phyloP scores from a whole-genome alignment of 352 stramenopile genomes.

The Paralagenidium karlingii region DNA sequence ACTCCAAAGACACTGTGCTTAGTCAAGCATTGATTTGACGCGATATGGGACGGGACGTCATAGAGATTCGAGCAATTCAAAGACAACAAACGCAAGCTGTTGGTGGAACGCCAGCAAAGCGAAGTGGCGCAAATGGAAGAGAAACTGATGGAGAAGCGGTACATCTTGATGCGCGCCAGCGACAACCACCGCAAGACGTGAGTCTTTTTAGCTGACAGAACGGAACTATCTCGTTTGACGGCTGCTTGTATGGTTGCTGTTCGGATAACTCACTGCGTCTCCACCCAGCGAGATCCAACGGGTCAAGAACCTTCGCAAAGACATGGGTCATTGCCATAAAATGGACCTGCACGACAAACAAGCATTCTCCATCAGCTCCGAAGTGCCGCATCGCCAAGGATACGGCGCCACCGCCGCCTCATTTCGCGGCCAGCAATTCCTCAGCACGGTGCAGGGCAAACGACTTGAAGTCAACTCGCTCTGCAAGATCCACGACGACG shows the following conservation, averaged over 20 bases:
- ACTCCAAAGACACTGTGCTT: background rate
- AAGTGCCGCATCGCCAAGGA: conserved; percentile 19
- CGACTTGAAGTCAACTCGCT: conserved; percentile 59
- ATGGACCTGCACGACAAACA: conserved; percentile 51
- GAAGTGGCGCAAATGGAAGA: conserved; percentile 46
- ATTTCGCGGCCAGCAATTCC: conserved; percentile 53
- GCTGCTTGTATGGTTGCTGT: too few species aligned
- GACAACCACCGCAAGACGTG: conserved; percentile 43
- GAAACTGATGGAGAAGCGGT: conserved; percentile 61
- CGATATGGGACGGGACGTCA: too few species aligned
- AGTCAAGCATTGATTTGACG: too few species aligned
- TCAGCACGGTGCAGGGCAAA: conserved; percentile 56
- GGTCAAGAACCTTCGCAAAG: conserved; percentile 45
- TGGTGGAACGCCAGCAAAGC: conserved; percentile 37
- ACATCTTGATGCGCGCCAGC: conserved; percentile 42
- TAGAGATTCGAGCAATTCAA: conserved; percentile 53
- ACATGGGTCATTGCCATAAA: conserved; percentile 47
- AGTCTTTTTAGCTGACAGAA: conserved; percentile 1
- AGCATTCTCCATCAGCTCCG: conserved; percentile 39
- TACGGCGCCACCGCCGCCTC: conserved; percentile 34
- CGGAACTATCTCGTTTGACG: conserved; percentile 2
- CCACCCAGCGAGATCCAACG: conserved; percentile 38
- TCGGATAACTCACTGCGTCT: too few species aligned
- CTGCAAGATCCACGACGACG: conserved; percentile 43
- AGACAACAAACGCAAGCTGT: conserved; percentile 28